These are phyloP conservation scores for Solanum aculeatissimum DNA, from an alignment of 305 asterid genomes.

Conservation along the genomic window DNA sequence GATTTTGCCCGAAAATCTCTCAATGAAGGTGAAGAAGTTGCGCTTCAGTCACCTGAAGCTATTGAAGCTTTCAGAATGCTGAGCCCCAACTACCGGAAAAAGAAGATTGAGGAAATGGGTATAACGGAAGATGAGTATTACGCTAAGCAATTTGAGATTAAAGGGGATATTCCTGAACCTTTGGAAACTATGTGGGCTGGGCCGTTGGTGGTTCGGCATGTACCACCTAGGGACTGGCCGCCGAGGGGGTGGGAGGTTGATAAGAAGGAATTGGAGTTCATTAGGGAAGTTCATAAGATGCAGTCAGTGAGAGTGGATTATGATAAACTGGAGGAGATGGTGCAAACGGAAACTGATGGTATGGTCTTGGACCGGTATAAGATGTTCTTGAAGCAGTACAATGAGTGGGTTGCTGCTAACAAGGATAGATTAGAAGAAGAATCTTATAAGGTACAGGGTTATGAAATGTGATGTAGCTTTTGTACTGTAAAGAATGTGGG, in stretches of 20 bases:
- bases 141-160: slow-evolving; percentile 82
- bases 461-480: background rate
- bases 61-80: slow-evolving; percentile 79
- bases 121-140: slow-evolving; percentile 75
- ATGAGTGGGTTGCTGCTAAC: slow-evolving; percentile 79
- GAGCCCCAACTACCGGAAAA: slow-evolving; percentile 52
- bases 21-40: slow-evolving; percentile 96
- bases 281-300: slow-evolving; percentile 72
- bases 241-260: slow-evolving; percentile 91
- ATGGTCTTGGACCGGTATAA: slow-evolving; percentile 73
- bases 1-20: slow-evolving; percentile 76
- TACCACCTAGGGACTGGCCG: slow-evolving; percentile 99
- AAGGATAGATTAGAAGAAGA: slow-evolving; percentile 73
- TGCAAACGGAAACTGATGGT: slow-evolving; percentile 27
- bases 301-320: slow-evolving; percentile 36
- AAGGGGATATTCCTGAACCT: slow-evolving; percentile 79
- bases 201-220: slow-evolving; percentile 54
- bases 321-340: slow-evolving; percentile 50
- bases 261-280: slow-evolving; percentile 71
- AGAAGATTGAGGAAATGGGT: slow-evolving; percentile 70
- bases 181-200: slow-evolving; percentile 68
- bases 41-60: slow-evolving; percentile 69
- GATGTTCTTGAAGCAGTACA: slow-evolving; percentile 77
- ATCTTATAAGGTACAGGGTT: slow-evolving; percentile 53
- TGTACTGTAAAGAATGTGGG: background rate